A percentile compares a stretch with the other conserved stretches of the same genome.
These are phyloP conservation scores for Lenzites betulinus DNA, from an alignment of 768 basidiomycete genomes.

Conservation along the genomic window DNA sequence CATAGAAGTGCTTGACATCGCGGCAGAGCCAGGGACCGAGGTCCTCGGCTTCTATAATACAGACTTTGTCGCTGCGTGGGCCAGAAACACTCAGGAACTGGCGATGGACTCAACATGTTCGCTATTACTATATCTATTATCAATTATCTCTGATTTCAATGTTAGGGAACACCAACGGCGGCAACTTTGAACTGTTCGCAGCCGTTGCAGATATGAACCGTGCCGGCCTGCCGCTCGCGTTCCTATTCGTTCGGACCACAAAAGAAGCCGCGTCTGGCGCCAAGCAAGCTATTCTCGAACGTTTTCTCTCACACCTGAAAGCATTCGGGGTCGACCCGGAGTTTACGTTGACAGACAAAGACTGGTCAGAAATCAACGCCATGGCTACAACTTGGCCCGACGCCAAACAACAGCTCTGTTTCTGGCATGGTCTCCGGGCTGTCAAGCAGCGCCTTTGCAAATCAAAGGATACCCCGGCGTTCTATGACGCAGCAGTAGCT, in stretches of 20 bases:
- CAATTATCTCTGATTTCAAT: neutral
- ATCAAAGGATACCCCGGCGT: too few species aligned
- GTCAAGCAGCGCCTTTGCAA: too few species aligned
- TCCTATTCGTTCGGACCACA: constrained; percentile 23
- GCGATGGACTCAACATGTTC: constrained; percentile 22
- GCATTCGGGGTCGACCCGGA: too few species aligned
- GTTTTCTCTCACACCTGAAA: too few species aligned
- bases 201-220: constrained; percentile 37
- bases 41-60: constrained; percentile 16
- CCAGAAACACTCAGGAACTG: constrained; percentile 10
- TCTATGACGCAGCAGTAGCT: too few species aligned
- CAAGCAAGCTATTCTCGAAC: too few species aligned
- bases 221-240: constrained; percentile 37
- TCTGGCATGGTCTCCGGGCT: too few species aligned
- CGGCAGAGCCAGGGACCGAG: constrained; percentile 9
- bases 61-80: constrained; percentile 15
- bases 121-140: neutral
- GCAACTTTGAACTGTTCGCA: constrained; percentile 36
- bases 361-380: too few species aligned
- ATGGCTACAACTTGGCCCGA: too few species aligned
- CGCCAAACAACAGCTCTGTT: too few species aligned
- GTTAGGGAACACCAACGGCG: constrained; percentile 37
- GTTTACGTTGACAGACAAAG: too few species aligned
- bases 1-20: constrained; percentile 3
- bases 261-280: constrained; percentile 22